Conservation (phyloP, 2,329 filamentous ascomycete species). For the Verticillium dahliae region DNA sequence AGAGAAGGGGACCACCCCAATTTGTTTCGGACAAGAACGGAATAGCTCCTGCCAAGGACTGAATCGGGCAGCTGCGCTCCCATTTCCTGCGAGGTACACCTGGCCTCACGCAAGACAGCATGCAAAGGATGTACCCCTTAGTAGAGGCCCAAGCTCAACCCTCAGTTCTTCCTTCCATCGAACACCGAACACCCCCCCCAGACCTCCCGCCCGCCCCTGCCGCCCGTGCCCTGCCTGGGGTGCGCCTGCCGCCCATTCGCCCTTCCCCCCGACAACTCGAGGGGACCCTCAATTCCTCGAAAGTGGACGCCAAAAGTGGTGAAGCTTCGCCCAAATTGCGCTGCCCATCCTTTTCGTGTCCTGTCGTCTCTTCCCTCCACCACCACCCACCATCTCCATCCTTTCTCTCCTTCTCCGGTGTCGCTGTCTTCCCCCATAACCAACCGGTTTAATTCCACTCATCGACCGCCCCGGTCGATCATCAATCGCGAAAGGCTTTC, state of each 20-base stretch:
- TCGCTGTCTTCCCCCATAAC: background rate
- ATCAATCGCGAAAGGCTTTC: background rate
- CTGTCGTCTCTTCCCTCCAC: background rate
- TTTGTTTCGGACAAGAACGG: background rate
- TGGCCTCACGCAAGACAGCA: background rate
- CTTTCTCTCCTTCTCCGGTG: background rate
- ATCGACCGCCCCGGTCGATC: background rate
- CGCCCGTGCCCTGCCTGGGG: background rate
- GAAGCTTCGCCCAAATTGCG: conserved; percentile 1
- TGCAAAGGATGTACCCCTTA: background rate
- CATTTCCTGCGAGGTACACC: background rate
- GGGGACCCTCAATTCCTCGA: conserved; percentile 1
- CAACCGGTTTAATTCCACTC: background rate
- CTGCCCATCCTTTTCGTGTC: background rate
- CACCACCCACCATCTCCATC: background rate
- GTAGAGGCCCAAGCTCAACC: background rate
- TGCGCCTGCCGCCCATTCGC: conserved; percentile 1
- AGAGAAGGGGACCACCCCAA: background rate
- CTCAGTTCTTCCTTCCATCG: background rate
- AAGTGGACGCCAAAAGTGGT: conserved; percentile 1
- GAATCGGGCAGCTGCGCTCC: background rate
- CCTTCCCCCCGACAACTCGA: conserved; percentile 3
- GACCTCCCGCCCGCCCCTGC: background rate
- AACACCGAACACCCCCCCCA: background rate
- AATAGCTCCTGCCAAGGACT: background rate